Evolutionary conservation across 2,329 filamentous ascomycete genomes (phyloP), one percentile per base, ranked within the genome.

Genomic region (Penicillium sp.): DNA sequence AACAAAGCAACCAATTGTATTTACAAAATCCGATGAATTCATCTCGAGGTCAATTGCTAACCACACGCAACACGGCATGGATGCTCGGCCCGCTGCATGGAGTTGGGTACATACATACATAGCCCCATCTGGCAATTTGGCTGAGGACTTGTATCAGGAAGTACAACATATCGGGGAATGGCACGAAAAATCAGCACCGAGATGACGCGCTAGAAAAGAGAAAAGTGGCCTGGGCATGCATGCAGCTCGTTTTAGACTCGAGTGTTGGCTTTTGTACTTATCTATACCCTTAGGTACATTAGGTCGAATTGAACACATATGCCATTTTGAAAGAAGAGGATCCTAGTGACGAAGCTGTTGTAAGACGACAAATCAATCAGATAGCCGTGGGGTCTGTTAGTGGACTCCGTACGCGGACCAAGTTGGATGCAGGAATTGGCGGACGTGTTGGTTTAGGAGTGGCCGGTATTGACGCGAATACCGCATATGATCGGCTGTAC

Each of bases 11-110:
- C 13, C 17, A 22, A 37, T 34, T 9, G 34, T 35, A 26, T 28
- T 38, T 33, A 34, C 17, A 17, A n/a, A 24, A 24, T 34, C 10
- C 10, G 6, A 26, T 10, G 13, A 13, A 6, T 46, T 49, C 17
- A 34, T 19, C 41, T 19, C 24, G 34, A 39, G 40, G 24, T 15
- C 35, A 15, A 55, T 53, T 31, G 43, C 26, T 38, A 26, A 34
- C 33, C 17, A 43, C 12, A 48, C 43, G 40, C 39, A 38, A 48
- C 32, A 43, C 43, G 38, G 29, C 57, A 53, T 53, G 56, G 54
- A 56, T 59, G 34, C 31, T 59, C 54, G 56, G 57, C 53, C 56
- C 53, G 49, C 41, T 54, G 49, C 52, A 59, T 52, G 35, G 35
- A 33, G 34, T 49, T 54, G 53, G 46, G 48, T 48, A 49, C 38